Evolutionary conservation across 2,329 filamentous ascomycete species (phyloP).

Genomic region (Apiospora aurea): DNA sequence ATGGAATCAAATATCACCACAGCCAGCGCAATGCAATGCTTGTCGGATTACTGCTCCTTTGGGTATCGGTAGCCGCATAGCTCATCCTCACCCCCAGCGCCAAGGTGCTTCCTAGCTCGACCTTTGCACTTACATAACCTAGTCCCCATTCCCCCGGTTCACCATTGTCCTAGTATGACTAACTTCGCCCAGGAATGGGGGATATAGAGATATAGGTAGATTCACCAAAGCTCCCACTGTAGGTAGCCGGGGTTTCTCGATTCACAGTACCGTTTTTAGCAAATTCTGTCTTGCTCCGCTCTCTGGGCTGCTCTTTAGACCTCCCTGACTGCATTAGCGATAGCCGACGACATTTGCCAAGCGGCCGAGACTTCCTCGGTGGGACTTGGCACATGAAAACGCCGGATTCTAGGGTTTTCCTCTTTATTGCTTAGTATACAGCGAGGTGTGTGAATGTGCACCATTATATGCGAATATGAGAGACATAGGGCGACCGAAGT

Average conservation of each 20-base stretch:
- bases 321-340: background rate
- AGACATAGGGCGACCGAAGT: background rate
- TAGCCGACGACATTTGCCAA: background rate
- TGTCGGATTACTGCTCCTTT: slow-evolving; percentile 1
- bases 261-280: background rate
- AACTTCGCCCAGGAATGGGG: background rate
- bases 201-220: background rate
- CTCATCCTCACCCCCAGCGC: background rate
- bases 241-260: background rate
- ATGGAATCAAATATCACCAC: background rate
- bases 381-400: background rate
- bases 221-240: too few relatives aligned
- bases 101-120: background rate
- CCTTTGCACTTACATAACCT: background rate
- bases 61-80: background rate
- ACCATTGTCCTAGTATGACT: background rate
- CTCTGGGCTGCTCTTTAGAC: too few relatives aligned
- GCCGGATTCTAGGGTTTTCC: background rate
- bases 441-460: background rate
- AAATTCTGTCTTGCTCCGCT: background rate
- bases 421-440: background rate
- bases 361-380: background rate
- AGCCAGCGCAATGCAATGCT: background rate
- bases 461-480: too few relatives aligned
- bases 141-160: slow-evolving; percentile 11